Base-by-base conservation (phyloP, 148 eudicot genomes). In the Chenopodium quinoa region DNA sequence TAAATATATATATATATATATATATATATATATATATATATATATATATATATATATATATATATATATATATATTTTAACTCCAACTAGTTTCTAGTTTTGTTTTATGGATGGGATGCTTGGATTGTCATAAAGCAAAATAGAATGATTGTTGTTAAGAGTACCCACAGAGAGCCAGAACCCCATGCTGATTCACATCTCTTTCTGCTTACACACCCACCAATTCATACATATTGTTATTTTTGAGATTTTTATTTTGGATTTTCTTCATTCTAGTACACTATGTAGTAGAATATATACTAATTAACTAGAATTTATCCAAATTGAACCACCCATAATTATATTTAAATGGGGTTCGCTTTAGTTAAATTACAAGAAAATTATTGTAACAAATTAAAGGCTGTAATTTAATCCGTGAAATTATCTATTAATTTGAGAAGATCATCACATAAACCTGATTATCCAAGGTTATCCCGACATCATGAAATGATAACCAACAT, bases 61-160 rank as follows among this genome's bases (percentile, higher is more conserved):
- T 62, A 23, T 25, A 65, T 46, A 25, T 22, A 23, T 23, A 23
- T 23, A 23, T 20, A 20, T 8, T 20, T 7, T 5, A 6, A 67
- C 20, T 10, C 47, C 9, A 25, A 48, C 22, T 71, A 32, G 27
- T 3, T 72, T 40, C 44, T 40, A 40, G 44, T 40, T 40, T 40
- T 40, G 10, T 60, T 37, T 56, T 52, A 19, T 71, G 69, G 82
- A 74, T 79, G 79, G 22, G 71, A 81, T 81, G 79, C 79, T 81
- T 82, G 73, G 75, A 4, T 44, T 82, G 80, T 81, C 83, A 81
- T 50, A 29, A 22, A 62, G 70, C 52, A 44, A 63, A 80, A 75
- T 58, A 75, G 83, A 50, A 81, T 79, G 81, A 79, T 37, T 44
- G 25, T 66, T 66, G 44, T 40, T 40, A 40, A 40, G 73, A 78